Conservation (phyloP, 805 yeast genomes). For the Dipodascopsis uninucleata region DNA sequence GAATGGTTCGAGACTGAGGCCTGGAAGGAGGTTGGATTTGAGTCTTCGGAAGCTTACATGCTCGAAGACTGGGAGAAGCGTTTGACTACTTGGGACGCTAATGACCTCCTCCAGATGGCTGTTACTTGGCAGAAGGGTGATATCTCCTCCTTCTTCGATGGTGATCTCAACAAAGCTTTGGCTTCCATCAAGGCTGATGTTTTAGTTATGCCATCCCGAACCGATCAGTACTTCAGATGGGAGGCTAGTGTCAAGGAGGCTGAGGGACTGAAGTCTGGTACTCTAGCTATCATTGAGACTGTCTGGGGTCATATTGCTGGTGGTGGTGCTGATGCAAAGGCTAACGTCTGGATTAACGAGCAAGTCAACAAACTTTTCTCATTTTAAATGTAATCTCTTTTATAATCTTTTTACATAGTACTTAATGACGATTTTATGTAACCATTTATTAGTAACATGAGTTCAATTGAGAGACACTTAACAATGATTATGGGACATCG, state of each 20-base stretch:
- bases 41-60: conserved; percentile 24
- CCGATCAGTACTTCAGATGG: conserved; percentile 27
- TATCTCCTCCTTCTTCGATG: conserved; percentile 23
- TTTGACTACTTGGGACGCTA: conserved; percentile 25
- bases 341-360: conserved; percentile 21
- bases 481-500: no score
- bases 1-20: conserved; percentile 28
- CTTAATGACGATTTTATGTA: no score
- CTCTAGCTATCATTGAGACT: conserved; percentile 21
- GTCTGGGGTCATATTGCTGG: conserved; percentile 29
- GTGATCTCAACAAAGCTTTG: conserved; percentile 23
- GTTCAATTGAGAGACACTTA: no score
- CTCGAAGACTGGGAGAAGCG: conserved; percentile 25
- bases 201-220: conserved; percentile 24
- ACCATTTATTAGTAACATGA: no score
- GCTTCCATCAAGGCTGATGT: conserved; percentile 23
- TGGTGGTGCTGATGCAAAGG: conserved; percentile 24
- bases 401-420: not conserved
- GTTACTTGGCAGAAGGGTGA: conserved; percentile 29
- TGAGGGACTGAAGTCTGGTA: conserved; percentile 21
- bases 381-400: not conserved
- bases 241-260: conserved; percentile 26
- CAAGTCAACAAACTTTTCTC: conserved; percentile 15
- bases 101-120: conserved; percentile 24
- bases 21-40: conserved; percentile 24